Conservation (phyloP, 768 basidiomycete species). For the Amanita exitialis region DNA sequence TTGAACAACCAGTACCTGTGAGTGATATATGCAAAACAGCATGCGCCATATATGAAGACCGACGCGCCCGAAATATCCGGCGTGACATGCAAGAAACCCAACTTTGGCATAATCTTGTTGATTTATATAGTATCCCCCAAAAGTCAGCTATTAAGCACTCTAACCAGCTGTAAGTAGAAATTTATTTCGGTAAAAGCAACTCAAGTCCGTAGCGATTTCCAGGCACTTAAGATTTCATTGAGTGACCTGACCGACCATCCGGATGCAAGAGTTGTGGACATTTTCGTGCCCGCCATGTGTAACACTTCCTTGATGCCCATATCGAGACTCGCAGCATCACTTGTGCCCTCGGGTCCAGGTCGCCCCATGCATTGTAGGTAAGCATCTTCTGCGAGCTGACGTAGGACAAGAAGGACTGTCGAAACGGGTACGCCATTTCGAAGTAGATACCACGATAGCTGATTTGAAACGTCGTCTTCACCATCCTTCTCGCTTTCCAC, state of each 20-base stretch:
- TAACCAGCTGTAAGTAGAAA: neutral
- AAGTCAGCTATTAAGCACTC: neutral
- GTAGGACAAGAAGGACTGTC: slow-evolving; percentile 52
- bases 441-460: slow-evolving; percentile 63
- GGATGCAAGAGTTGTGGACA: slow-evolving; percentile 57
- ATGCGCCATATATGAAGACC: too few species aligned
- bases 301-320: slow-evolving; percentile 73
- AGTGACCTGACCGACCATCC: slow-evolving; percentile 68
- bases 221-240: slow-evolving; percentile 53
- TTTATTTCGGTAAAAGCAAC: neutral
- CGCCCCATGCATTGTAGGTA: slow-evolving; percentile 42
- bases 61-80: too few species aligned
- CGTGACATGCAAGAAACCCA: too few species aligned
- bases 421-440: slow-evolving; percentile 64
- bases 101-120: too few species aligned
- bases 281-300: slow-evolving; percentile 76
- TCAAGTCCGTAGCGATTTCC: slow-evolving; percentile 24
- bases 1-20: too few species aligned
- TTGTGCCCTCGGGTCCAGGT: slow-evolving; percentile 43
- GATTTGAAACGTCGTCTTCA: slow-evolving; percentile 17
- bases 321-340: slow-evolving; percentile 25
- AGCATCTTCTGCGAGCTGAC: slow-evolving; percentile 52
- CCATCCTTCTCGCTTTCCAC: slow-evolving; percentile 9
- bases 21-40: too few species aligned
- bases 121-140: neutral